These are phyloP conservation scores for Fusarium devonianum DNA, from an alignment of 2,329 filamentous ascomycete genomes.

Conservation along the genomic window DNA sequence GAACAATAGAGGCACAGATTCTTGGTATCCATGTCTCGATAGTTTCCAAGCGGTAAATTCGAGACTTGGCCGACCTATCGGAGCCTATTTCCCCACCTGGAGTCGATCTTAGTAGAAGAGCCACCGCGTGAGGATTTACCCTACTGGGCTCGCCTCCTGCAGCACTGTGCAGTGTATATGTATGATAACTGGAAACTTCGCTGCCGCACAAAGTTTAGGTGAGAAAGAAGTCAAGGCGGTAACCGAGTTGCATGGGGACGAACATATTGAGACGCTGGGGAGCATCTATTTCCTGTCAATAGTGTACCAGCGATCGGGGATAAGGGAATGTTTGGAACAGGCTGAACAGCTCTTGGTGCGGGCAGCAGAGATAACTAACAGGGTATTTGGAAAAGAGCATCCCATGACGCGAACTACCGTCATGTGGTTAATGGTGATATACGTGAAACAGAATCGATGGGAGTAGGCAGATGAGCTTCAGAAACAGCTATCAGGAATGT, in stretches of 20 bases:
- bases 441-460: not conserved
- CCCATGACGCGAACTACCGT: no score
- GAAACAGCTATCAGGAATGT: not conserved
- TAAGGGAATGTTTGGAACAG: no score
- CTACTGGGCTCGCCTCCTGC: not conserved
- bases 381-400: no score
- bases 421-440: not conserved
- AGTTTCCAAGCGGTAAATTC: not conserved
- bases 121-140: not conserved
- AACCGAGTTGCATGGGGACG: no score
- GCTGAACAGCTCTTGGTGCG: no score
- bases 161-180: not conserved
- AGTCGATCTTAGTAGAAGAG: not conserved
- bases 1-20: conserved; percentile 1
- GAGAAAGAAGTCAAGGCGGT: not conserved
- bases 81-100: conserved; percentile 6
- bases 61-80: conserved; percentile 8
- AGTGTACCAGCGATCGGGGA: no score
- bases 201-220: not conserved
- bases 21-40: not conserved
- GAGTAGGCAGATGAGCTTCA: not conserved
- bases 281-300: not conserved
- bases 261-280: not conserved
- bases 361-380: no score
- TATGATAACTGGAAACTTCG: not conserved